These are phyloP conservation scores for Porcisia deanei DNA, from an alignment of 208 protist species.

Conservation along the genomic window DNA sequence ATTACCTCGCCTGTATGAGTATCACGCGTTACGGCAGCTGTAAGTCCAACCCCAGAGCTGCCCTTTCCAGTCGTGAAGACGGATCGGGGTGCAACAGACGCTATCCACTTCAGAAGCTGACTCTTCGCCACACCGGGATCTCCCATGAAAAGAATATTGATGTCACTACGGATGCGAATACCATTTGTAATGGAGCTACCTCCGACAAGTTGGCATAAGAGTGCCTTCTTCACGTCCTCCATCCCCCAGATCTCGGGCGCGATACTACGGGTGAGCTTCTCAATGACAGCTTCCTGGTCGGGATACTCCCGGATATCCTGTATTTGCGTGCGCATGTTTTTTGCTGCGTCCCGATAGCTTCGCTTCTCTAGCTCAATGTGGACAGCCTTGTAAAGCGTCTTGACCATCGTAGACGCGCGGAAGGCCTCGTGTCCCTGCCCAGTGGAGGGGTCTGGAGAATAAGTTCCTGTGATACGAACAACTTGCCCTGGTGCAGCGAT, in stretches of 20 bases:
- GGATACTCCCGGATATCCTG: slow-evolving; percentile 75
- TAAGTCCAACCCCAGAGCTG: slow-evolving; percentile 98
- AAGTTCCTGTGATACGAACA: slow-evolving; percentile 79
- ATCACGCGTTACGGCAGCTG: slow-evolving; percentile 97
- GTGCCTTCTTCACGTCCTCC: slow-evolving; percentile 98
- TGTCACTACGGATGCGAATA: slow-evolving; percentile 95
- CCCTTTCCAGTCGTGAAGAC: slow-evolving; percentile 99
- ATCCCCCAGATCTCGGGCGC: slow-evolving; percentile 98
- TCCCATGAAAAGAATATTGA: slow-evolving; percentile 99
- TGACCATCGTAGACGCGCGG: slow-evolving; percentile 84
- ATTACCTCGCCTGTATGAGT: slow-evolving; percentile 95
- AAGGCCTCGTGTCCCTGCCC: slow-evolving; percentile 85
- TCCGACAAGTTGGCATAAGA: slow-evolving; percentile 98
- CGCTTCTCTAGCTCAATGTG: slow-evolving; percentile 81
- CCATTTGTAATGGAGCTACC: slow-evolving; percentile 97
- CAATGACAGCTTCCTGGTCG: slow-evolving; percentile 91
- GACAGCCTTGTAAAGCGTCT: slow-evolving; percentile 78
- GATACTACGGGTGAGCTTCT: slow-evolving; percentile 95
- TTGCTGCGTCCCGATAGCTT: slow-evolving; percentile 84
- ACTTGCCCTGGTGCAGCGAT: slow-evolving; percentile 82
- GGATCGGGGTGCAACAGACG: slow-evolving; percentile 96
- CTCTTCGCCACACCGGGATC: slow-evolving; percentile 99
- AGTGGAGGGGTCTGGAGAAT: slow-evolving; percentile 83
- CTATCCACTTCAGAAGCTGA: slow-evolving; percentile 98
- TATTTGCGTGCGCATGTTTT: slow-evolving; percentile 67